Percentiles rank a stretch among this genome's conserved stretches.
phyloP scores from a whole-genome alignment of 768 basidiomycete genomes.

The Podaxis sp. region DNA sequence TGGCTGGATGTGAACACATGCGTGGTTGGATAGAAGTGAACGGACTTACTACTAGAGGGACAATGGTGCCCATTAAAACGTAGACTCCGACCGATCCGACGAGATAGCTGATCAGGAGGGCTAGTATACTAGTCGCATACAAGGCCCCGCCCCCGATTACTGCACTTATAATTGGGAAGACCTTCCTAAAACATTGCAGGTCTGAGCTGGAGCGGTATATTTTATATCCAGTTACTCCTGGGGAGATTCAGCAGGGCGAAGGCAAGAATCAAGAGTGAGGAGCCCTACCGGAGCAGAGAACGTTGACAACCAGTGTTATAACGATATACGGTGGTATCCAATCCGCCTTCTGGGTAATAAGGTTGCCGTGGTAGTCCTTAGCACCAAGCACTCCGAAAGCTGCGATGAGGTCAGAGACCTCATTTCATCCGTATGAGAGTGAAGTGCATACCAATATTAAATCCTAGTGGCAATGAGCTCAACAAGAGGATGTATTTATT shows the following conservation, averaged over 20 bases:
- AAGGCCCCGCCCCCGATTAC: constrained; percentile 2
- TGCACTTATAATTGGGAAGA: not conserved
- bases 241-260: not conserved
- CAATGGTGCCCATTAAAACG: not conserved
- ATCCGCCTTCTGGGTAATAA: not conserved
- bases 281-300: constrained; percentile 1
- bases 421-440: not conserved
- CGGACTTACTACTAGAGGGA: constrained; percentile 6
- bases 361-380: not conserved
- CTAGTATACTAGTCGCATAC: not conserved
- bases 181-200: not conserved
- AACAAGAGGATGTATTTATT: not conserved
- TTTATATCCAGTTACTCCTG: constrained; percentile 1
- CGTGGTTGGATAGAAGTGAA: not conserved
- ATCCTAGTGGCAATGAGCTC: not conserved
- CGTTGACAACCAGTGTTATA: constrained; percentile 2
- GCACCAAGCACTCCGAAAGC: not conserved
- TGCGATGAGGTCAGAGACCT: not conserved
- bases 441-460: not conserved
- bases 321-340: not conserved
- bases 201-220: not conserved
- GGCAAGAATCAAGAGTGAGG: not conserved
- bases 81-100: constrained; percentile 3
- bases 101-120: not conserved
- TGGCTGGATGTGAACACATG: not conserved